Evolutionary conservation across 2,329 filamentous ascomycete species (phyloP).

Genomic region (Neofusicoccum ribis): DNA sequence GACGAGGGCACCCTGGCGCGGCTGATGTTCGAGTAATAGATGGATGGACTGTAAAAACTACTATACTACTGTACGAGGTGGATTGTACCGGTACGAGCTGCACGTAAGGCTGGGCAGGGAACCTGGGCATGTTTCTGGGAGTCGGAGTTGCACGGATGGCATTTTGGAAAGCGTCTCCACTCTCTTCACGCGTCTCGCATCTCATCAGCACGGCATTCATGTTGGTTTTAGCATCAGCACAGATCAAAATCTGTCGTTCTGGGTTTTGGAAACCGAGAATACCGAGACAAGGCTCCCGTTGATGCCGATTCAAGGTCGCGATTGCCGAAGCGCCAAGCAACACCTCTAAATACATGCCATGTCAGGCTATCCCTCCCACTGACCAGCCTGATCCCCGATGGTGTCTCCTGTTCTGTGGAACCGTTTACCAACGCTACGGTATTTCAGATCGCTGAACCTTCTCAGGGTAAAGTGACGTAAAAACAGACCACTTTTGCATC

Average conservation of each 20-base stretch:
- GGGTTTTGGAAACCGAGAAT: background rate
- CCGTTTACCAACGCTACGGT: background rate
- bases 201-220: background rate
- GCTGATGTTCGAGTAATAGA: background rate
- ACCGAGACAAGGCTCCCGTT: background rate
- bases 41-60: background rate
- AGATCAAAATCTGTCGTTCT: background rate
- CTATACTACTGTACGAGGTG: background rate
- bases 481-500: background rate
- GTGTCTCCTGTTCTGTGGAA: background rate
- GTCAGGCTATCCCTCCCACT: background rate
- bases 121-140: background rate
- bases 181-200: background rate
- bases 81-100: background rate
- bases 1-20: background rate
- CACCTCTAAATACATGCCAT: background rate
- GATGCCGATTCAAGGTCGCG: background rate
- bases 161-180: background rate
- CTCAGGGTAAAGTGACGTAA: background rate
- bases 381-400: background rate
- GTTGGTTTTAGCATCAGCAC: background rate
- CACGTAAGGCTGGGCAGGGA: background rate
- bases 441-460: background rate
- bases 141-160: background rate
- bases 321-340: constrained; percentile 4